Percentiles rank a stretch among this genome's conserved stretches.
Conservation (phyloP, 352 stramenopile genomes). For the Aphanomyces astaci region DNA sequence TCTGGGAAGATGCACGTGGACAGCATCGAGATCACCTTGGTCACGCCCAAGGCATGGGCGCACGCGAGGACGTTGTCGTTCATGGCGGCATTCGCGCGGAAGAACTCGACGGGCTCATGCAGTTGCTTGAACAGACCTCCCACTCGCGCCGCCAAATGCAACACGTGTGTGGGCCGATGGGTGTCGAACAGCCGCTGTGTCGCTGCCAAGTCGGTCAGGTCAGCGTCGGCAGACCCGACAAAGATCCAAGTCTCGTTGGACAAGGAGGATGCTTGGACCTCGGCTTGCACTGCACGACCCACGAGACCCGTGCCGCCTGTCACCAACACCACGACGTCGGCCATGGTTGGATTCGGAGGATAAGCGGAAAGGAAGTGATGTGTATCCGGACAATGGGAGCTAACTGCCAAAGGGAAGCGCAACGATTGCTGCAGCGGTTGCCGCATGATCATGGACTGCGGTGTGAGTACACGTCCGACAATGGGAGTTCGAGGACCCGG, state of each 20-base stretch:
- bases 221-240: constrained; percentile 88
- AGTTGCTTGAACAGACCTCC: constrained; percentile 83
- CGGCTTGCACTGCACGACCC: constrained; percentile 63
- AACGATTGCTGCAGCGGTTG: no score
- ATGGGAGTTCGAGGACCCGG: no score
- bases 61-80: constrained; percentile 98
- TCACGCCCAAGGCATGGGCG: constrained; percentile 76
- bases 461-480: no score
- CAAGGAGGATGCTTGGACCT: constrained; percentile 29
- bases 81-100: constrained; percentile 97
- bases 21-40: constrained; percentile 97
- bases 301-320: constrained; percentile 95
- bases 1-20: constrained; percentile 99
- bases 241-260: constrained; percentile 88
- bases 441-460: no score
- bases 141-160: constrained; percentile 96
- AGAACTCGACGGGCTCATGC: constrained; percentile 94
- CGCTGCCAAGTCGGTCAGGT: constrained; percentile 80
- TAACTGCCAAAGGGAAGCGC: neutral
- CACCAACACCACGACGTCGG: constrained; percentile 76
- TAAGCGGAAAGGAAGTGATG: neutral
- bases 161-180: constrained; percentile 92
- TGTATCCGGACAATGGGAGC: neutral
- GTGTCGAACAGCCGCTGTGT: constrained; percentile 91
- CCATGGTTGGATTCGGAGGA: neutral